Percentiles rank a stretch among this genome's conserved stretches.
Conservation (phyloP, 306 rosid species). For the Cyamopsis tetragonoloba region DNA sequence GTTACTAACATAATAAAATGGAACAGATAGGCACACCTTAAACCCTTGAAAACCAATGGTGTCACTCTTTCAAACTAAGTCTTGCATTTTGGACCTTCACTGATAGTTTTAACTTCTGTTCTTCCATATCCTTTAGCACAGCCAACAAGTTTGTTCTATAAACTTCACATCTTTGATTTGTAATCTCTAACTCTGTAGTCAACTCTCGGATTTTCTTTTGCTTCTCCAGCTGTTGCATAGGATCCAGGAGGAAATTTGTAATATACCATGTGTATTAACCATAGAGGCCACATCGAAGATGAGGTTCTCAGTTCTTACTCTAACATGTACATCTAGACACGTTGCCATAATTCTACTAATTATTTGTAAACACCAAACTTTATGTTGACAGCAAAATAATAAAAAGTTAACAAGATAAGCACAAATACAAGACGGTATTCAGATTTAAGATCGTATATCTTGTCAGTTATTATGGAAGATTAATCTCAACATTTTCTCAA, state of each 20-base stretch:
- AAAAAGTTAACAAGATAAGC: neutral
- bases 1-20: neutral
- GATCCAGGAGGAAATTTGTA: constrained; percentile 17
- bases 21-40: neutral
- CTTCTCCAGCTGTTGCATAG: constrained; percentile 58
- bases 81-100: constrained; percentile 94
- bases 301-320: neutral
- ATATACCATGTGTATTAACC: neutral
- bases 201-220: constrained; percentile 69
- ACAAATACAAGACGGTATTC: neutral
- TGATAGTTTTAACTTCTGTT: constrained; percentile 81
- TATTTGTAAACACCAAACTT: neutral
- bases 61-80: constrained; percentile 81
- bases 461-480: neutral
- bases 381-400: neutral
- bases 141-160: constrained; percentile 79
- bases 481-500: neutral
- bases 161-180: constrained; percentile 82
- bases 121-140: constrained; percentile 90
- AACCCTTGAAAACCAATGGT: constrained; percentile 17
- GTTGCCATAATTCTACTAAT: neutral
- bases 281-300: neutral
- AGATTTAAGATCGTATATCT: constrained; percentile 4
- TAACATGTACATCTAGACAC: neutral
- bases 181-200: constrained; percentile 65